phyloP scores from a whole-genome alignment of 306 rosid species.

The Medicago lupulina region DNA sequence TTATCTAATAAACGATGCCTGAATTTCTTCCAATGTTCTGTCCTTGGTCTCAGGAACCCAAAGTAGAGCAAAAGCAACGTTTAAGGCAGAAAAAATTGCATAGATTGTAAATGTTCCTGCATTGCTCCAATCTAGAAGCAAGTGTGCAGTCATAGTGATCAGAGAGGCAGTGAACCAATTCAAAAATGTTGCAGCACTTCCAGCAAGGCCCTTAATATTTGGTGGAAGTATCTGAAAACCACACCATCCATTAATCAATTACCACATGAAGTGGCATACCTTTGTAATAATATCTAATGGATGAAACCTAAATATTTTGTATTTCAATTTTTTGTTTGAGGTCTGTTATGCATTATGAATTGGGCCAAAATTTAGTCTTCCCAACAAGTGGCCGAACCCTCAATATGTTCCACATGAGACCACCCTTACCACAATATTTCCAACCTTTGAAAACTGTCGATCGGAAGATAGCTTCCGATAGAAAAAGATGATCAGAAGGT shows the following conservation, averaged over 20 bases:
- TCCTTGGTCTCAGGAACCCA: slow-evolving; percentile 87
- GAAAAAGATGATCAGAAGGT: too few relatives aligned
- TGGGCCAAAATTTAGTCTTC: too few relatives aligned
- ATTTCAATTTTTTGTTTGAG: not conserved
- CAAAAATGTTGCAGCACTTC: slow-evolving; percentile 68
- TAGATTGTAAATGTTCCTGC: slow-evolving; percentile 77
- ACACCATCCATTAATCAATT: not conserved
- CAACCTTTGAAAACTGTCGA: too few relatives aligned
- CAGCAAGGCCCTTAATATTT: slow-evolving; percentile 78
- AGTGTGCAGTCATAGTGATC: slow-evolving; percentile 70
- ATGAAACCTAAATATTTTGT: not conserved
- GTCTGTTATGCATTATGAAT: not conserved
- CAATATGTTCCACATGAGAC: too few relatives aligned
- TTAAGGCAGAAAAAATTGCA: slow-evolving; percentile 51
- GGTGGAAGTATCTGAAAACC: slow-evolving; percentile 71
- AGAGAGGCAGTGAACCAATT: slow-evolving; percentile 71
- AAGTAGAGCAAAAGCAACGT: slow-evolving; percentile 50
- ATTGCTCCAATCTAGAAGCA: slow-evolving; percentile 68
- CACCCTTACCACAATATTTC: too few relatives aligned
- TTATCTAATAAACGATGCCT: slow-evolving; percentile 61
- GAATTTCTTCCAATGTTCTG: slow-evolving; percentile 78
- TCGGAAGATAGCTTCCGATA: too few relatives aligned
- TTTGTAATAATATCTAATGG: not conserved
- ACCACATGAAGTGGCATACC: not conserved
- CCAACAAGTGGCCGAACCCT: too few relatives aligned